Evolutionary conservation across 257 asterid genomes (phyloP).

Genomic region (Nicotiana knightiana): DNA sequence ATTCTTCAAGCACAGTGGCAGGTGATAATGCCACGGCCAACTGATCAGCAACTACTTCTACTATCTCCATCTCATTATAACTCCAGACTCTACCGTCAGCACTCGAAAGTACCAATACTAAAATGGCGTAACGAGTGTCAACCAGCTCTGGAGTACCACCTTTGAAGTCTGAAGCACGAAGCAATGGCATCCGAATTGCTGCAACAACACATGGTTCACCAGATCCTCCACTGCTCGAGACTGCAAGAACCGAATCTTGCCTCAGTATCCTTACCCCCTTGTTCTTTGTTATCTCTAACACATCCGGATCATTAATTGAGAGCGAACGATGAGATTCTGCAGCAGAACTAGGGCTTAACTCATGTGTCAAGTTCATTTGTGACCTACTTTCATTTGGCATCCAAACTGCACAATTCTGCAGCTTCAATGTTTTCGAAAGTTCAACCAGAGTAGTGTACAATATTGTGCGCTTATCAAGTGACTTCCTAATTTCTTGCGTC

Average conservation of each 20-base stretch:
- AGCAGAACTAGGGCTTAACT: conserved; percentile 26
- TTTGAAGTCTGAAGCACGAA: conserved; percentile 36
- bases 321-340: conserved; percentile 16
- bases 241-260: conserved; percentile 32
- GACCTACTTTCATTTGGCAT: conserved; percentile 37
- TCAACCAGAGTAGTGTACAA: conserved; percentile 41
- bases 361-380: conserved; percentile 39
- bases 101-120: conserved; percentile 34
- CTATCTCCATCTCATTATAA: conserved; percentile 38
- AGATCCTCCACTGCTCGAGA: conserved; percentile 29
- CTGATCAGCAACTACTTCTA: conserved; percentile 51
- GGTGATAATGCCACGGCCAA: conserved; percentile 45
- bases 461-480: conserved; percentile 40
- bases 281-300: conserved; percentile 29
- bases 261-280: conserved; percentile 37
- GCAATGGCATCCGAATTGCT: conserved; percentile 39
- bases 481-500: conserved; percentile 39
- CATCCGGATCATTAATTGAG: conserved; percentile 34
- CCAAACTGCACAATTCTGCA: conserved; percentile 48
- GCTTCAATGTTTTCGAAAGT: conserved; percentile 38
- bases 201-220: conserved; percentile 33
- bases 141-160: conserved; percentile 41
- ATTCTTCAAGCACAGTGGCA: conserved; percentile 47
- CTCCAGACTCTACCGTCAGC: conserved; percentile 25
- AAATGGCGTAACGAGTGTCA: conserved; percentile 33